Evolutionary conservation across 805 yeast genomes (phyloP), one percentile per base, ranked within the genome.

Genomic region (Starmerella powellii): DNA sequence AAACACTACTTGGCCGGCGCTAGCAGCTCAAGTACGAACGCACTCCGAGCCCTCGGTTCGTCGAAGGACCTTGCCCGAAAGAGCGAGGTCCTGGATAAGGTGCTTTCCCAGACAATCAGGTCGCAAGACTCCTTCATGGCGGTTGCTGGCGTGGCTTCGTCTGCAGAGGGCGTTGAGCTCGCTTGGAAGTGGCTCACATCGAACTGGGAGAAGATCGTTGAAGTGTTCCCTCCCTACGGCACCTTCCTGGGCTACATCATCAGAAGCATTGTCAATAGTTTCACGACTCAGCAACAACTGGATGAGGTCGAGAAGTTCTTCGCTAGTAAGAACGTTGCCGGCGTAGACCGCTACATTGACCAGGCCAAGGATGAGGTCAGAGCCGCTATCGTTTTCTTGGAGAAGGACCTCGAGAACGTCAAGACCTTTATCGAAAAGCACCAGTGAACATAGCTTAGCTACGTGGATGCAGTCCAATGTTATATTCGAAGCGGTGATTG

Each of bases 181-280:
- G 63, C 79, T 50, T 87, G 87, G 84, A 42, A 56, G 15, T 88
- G 95, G 94, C 56, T 76, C 52, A 69, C 71, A 54, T 55, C 46
- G 12, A 78, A 87, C 62, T 88, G 93, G 88, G 85, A 75, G 44
- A 70, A 66, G 34, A 57, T 88, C 46, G 63, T 64, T 53, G 70
- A 74, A 59, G 66, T 71, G 55, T 71, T 85, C 58, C 95, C 96
- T 39, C 84, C 94, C 13, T 80, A 84, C 11, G 70, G 80, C 49
- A 70, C 85, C 19, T 75, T 86, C 83, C 68, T 88, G 54, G 80
- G 88, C 17, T 67, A 78, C 16, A 77, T 91, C 45, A 80, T 88
- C 31, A 66, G 70, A 26, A 49, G 80, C 28, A 64, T 78, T 37
- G 71, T 82, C 31, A 63, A 76, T 19, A 75, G 80, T 1, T 78